These are phyloP conservation scores for Fusarium oxysporum DNA, from an alignment of 2,329 filamentous ascomycete species.

Conservation along the genomic window DNA sequence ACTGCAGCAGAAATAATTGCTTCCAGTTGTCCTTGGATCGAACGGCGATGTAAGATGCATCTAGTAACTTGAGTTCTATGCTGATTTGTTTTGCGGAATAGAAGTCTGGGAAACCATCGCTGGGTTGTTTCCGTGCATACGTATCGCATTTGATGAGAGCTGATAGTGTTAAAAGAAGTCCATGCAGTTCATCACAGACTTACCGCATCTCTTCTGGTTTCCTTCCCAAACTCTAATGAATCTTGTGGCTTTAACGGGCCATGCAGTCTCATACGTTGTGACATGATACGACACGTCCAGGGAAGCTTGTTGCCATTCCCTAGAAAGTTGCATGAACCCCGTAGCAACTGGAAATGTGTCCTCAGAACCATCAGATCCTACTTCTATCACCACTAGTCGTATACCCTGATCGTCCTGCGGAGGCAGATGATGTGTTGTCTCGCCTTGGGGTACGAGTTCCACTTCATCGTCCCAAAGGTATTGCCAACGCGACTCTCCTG, in stretches of 20 bases:
- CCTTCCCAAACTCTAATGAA: neutral
- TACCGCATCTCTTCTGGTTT: neutral
- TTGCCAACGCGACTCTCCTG: rapidly evolving
- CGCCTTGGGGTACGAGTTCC: neutral
- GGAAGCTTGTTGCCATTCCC: neutral
- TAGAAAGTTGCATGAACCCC: neutral
- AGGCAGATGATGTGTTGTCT: neutral
- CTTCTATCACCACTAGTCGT: neutral
- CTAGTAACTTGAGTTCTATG: rapidly evolving
- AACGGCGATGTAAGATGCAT: neutral
- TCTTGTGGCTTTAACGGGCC: neutral
- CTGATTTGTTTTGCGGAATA: rapidly evolving
- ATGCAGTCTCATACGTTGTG: neutral
- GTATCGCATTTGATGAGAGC: neutral
- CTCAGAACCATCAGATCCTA: rapidly evolving
- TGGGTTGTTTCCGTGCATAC: neutral
- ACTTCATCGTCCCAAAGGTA: rapidly evolving
- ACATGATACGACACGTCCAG: rapidly evolving
- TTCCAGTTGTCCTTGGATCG: neutral
- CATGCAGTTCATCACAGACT: neutral
- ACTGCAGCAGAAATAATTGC: neutral
- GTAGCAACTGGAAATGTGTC: no score
- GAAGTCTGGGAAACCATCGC: neutral
- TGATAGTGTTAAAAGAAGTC: neutral
- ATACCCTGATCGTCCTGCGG: neutral